These are phyloP conservation scores for Eimeria falciformis DNA, from an alignment of 169 alveolate genomes.

Conservation along the genomic window DNA sequence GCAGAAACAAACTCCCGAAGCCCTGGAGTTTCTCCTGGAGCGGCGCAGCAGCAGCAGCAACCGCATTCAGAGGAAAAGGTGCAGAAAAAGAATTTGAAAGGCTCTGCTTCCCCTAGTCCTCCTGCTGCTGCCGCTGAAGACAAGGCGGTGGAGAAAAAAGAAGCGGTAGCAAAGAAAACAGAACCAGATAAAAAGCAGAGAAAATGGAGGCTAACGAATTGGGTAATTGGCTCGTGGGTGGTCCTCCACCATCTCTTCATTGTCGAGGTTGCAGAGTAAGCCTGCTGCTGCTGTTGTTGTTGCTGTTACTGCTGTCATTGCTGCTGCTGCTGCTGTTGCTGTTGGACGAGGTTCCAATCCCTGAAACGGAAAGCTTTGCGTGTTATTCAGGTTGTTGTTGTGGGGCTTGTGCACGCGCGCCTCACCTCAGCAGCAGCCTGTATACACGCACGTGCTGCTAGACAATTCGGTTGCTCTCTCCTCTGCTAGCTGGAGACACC, in stretches of 20 bases:
- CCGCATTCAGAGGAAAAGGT: neutral
- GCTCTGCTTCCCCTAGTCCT: neutral
- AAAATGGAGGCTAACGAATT: neutral
- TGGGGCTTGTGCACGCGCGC: slow-evolving; percentile 26
- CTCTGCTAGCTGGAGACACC: neutral
- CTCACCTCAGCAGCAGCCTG: slow-evolving; percentile 36
- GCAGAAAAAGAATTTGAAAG: neutral
- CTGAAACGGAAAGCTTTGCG: neutral
- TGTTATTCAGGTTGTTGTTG: slow-evolving; percentile 9
- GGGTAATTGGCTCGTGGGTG: slow-evolving; percentile 19
- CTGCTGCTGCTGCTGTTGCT: slow-evolving; percentile 13
- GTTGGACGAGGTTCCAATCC: neutral
- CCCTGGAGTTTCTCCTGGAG: neutral
- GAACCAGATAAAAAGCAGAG: neutral
- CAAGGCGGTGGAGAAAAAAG: neutral
- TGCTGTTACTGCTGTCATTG: slow-evolving; percentile 25
- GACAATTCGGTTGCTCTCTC: neutral
- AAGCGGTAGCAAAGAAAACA: neutral
- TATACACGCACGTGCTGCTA: slow-evolving; percentile 1
- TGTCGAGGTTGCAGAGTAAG: neutral
- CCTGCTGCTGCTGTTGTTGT: slow-evolving; percentile 17
- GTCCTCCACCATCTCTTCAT: slow-evolving; percentile 12
- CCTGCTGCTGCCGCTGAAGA: neutral
- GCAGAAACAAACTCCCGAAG: neutral
- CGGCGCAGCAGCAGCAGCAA: slow-evolving; percentile 18